Conservation (phyloP, 2,329 filamentous ascomycete species). For the Alternaria triticina region DNA sequence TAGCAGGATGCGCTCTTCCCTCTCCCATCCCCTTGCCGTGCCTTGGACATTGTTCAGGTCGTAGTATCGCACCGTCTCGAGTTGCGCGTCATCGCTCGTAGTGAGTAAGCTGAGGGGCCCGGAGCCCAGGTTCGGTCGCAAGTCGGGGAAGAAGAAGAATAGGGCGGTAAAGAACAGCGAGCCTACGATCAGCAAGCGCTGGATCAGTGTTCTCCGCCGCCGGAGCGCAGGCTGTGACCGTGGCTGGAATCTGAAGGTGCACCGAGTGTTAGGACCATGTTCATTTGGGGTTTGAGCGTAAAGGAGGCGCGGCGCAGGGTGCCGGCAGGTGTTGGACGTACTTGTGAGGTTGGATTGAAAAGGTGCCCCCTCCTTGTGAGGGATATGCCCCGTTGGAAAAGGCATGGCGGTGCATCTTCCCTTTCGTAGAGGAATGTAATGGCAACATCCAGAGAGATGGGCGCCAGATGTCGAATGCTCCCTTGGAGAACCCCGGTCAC, state of each 20-base stretch:
- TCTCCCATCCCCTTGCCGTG: constrained; percentile 91
- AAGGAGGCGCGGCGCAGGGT: constrained; percentile 23
- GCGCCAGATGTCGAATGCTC: constrained; percentile 36
- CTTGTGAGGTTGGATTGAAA: constrained; percentile 90
- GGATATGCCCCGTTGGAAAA: constrained; percentile 84
- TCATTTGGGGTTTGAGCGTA: constrained; percentile 23
- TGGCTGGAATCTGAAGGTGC: constrained; percentile 75
- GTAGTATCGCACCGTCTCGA: constrained; percentile 97
- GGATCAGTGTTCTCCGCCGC: constrained; percentile 74
- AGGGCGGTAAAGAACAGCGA: constrained; percentile 65
- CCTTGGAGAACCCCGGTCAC: constrained; percentile 46
- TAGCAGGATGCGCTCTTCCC: constrained; percentile 91
- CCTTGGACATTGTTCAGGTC: constrained; percentile 91
- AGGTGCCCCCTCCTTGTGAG: constrained; percentile 69
- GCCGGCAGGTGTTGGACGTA: constrained; percentile 55
- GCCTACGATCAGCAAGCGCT: constrained; percentile 67
- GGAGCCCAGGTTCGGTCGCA: constrained; percentile 67
- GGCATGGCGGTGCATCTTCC: constrained; percentile 88
- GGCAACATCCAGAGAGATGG: constrained; percentile 62
- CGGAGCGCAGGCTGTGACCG: constrained; percentile 76
- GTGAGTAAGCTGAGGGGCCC: constrained; percentile 73
- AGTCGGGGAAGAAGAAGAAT: constrained; percentile 77
- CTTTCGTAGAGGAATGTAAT: constrained; percentile 61
- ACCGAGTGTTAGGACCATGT: constrained; percentile 41
- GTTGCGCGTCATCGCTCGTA: constrained; percentile 71